Evolutionary conservation across 352 stramenopile genomes (phyloP), one percentile per base, ranked within the genome.

Genomic region (Phytopythium mirpurense): DNA sequence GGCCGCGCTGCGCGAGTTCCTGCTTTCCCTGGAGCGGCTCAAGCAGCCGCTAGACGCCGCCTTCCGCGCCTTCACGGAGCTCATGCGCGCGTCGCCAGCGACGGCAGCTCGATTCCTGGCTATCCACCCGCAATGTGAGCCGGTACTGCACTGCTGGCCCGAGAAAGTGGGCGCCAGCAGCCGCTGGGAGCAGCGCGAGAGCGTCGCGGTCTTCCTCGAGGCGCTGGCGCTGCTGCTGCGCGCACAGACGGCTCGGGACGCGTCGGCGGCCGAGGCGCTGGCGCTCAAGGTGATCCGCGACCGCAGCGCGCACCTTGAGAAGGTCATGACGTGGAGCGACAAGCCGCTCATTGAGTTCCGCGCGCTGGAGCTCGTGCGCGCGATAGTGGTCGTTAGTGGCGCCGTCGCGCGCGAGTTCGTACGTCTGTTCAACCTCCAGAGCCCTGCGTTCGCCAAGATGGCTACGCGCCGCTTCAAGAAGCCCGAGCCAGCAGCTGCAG

Each of bases 301-400:
- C 36, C 91, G 89, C 65, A 68, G 61, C 43, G 56, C 66, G 48
- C 60, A 59, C 34, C 61, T 92, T 4, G 75, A 90, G 56, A 95
- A 89, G 57, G 52, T 85, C 47, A 56, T 95, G 35, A 78, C 76
- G 40, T 95, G 84, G 84, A 92, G 77, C 51, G 84, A 95, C 70
- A 93, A 93, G 65, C 84, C 84, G 15, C 48, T 79, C 16, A 83
- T 95, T 50, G 80, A 87, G 53, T 88, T 78, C 59, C 67, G 76
- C 37, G 78, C 80, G 27, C 72, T 95, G 44, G 54, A 84, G 55
- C 63, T 95, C 35, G 65, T 89, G 54, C 65, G 62, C 1, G 36
- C 51, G 14, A 63, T 93, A 32, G 74, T 67, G 6, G 44, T 52
- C 10, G 60, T 86, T 5, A 82, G 72, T 23, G 62, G 64, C 18